Percentiles rank a stretch among this genome's conserved stretches.
Evolutionary conservation across 371 early-diverging fungal species (phyloP).

Genomic region (Apophysomyces ossiformis): DNA sequence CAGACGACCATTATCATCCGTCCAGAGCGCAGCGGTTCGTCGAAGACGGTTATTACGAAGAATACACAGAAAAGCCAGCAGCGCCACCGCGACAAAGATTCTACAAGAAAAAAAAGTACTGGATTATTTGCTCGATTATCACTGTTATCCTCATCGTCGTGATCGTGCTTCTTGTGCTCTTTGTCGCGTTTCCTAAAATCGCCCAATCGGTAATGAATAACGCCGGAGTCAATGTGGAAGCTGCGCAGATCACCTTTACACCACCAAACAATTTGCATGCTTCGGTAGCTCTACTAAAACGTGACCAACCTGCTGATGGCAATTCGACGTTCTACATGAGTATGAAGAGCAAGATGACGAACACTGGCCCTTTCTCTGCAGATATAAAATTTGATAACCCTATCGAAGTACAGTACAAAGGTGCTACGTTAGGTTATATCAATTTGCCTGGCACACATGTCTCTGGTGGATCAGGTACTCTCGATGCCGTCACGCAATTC

Average conservation of each 20-base stretch:
- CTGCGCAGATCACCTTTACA: conserved; percentile 50
- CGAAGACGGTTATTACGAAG: conserved; percentile 26
- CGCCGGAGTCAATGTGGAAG: conserved; percentile 47
- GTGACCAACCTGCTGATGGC: conserved; percentile 23
- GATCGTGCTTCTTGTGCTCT: conserved; percentile 47
- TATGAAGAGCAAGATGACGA: conserved; percentile 47
- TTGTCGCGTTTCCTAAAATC: conserved; percentile 58
- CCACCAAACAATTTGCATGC: conserved; percentile 29
- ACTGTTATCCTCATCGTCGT: conserved; percentile 47
- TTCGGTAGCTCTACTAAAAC: conserved; percentile 15
- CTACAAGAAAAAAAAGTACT: conserved; percentile 55
- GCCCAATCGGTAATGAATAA: conserved; percentile 58
- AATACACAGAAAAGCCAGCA: conserved; percentile 35
- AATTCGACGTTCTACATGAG: conserved; percentile 47
- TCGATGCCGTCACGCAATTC: conserved; percentile 40
- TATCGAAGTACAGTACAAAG: conserved; percentile 50
- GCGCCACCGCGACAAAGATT: conserved; percentile 34
- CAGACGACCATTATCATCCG: neutral
- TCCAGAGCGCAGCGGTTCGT: neutral
- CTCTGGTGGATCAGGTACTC: conserved; percentile 46
- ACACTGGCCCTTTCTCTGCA: conserved; percentile 65
- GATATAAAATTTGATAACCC: conserved; percentile 54
- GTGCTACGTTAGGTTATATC: conserved; percentile 44
- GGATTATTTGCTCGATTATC: conserved; percentile 53
- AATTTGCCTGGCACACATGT: conserved; percentile 43